Evolutionary conservation across 352 stramenopile genomes (phyloP), one percentile per base, ranked within the genome.

Genomic region (Globisporangium abappressorium): DNA sequence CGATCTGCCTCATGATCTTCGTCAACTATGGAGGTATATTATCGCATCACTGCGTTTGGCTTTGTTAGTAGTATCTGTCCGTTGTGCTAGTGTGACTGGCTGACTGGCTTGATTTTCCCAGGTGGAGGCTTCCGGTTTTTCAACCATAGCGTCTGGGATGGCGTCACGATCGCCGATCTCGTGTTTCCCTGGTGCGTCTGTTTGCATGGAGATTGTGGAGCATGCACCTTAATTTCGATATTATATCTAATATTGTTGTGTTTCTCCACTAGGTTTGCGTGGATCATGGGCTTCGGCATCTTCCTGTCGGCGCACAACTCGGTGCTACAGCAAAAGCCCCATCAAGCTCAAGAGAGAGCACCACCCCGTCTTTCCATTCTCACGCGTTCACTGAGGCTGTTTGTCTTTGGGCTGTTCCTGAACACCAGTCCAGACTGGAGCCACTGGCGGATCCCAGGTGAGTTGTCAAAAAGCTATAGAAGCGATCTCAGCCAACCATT

Each of bases 1-100:
- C 85, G 11, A 77, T 97, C 60, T 81, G 74, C 62, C 46, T 88
- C 36, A 96, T 97, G 89, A 79, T 97, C 18, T 96, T 97, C 68
- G 85, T 93, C 58, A 97, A 97, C 62, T 95, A 96, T 68, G 89
- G 89, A 65, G 87, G 78, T 80, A 26, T 60, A 53, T 9, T 60
- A 3, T 22, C 53, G 57, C 15, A 5, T 33, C n/a, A 47, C 2
- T 47, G 5, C 12, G 53, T 36, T 26, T 9, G 34, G 0, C 3
- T 59, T 30, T 12, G 3, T 30, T 12, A 3, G 12, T 41, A 14
- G 8, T n/a, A 36, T 36, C 5, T 38, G 33, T 28, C 20, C 14
- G 5, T 36, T 15, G 26, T 26, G 15, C 1, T 59, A 33, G 22
- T 14, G 49, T 46, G 12, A 20, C 33, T 38, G 68, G 20, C 54